Conservation (phyloP, 2,329 filamentous ascomycete genomes). For the Penicillium sp. region DNA sequence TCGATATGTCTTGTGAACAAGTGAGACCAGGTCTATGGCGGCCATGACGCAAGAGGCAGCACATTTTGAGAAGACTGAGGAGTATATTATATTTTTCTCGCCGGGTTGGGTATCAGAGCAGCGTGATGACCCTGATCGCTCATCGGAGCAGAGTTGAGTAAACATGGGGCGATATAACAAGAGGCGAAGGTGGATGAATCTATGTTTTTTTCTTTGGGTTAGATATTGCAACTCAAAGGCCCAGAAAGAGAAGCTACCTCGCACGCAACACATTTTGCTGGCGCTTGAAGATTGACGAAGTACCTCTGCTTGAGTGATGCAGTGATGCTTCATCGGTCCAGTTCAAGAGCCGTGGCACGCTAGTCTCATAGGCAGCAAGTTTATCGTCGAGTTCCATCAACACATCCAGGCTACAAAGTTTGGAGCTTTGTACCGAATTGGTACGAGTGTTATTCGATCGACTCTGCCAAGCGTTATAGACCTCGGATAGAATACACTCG, state of each 20-base stretch:
- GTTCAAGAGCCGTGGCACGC: slow-evolving; percentile 24
- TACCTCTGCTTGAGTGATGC: background rate
- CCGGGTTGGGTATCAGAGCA: slow-evolving; percentile 2
- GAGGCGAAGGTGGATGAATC: slow-evolving; percentile 35
- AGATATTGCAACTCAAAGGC: background rate
- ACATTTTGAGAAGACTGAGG: slow-evolving; percentile 29
- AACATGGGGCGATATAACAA: slow-evolving; percentile 37
- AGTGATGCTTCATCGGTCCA: slow-evolving; percentile 18
- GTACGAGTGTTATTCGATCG: slow-evolving; percentile 12
- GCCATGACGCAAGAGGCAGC: slow-evolving; percentile 32
- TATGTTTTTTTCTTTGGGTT: slow-evolving; percentile 1
- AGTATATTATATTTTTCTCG: slow-evolving; percentile 24
- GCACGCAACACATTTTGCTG: slow-evolving; percentile 33
- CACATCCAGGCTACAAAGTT: slow-evolving; percentile 23
- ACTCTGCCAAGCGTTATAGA: slow-evolving; percentile 34
- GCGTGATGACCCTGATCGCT: slow-evolving; percentile 10
- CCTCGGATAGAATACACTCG: slow-evolving; percentile 34
- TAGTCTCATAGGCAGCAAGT: slow-evolving; percentile 24
- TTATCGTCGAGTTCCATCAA: slow-evolving; percentile 31
- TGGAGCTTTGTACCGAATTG: slow-evolving; percentile 6
- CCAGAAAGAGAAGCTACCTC: slow-evolving; percentile 16
- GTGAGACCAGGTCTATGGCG: slow-evolving; percentile 31
- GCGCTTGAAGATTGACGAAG: slow-evolving; percentile 17
- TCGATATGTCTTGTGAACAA: slow-evolving; percentile 30
- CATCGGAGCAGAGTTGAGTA: slow-evolving; percentile 32